Base-by-base conservation (phyloP, 1,139 yeast genomes). In the Yamadazyma aaseri region DNA sequence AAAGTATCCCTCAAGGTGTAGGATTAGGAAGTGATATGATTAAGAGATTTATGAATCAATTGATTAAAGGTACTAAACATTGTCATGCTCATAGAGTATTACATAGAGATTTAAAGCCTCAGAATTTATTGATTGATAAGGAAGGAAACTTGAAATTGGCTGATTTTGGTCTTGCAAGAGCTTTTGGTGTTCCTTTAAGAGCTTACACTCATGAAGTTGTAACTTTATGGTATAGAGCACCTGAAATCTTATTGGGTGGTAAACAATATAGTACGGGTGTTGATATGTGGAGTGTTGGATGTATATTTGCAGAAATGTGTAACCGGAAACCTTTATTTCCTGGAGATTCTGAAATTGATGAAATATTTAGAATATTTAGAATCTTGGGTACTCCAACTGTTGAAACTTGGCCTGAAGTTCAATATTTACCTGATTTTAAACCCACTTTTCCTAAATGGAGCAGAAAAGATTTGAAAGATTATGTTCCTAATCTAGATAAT, bases 251-350 rank as follows among this genome's bases (percentile, higher is more conserved):
- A 45, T 71, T 92, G 26, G 99, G 99, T 20, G 97, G 97, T 16
- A 87, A 95, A 47, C 97, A 92, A 60, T 92, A 92, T 61, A 86
- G 96, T 33, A 92, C 97, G 0, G 97, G 97, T 17, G 97, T 92
- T 32, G 99, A 92, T 58, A 89, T 94, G 83, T 92, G 99, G 99
- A 86, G 96, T 12, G 86, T 89, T 39, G 99, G 99, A 15, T 90
- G 97, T 60, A 92, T 92, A 38, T 92, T 94, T 64, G 98, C 97
- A 5, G 99, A 92, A 60, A 90, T 92, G 97, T 92, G 94, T 49
- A 87, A 90, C 55, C 74, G 98, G 44, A 87, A 87, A 60, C 97
- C 99, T 7, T 64, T 92, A 33, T 92, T 92, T 65, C 95, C 97
- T 2, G 99, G 98, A 20, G 98, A 92, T 60, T 86, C 96, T 11